Percentiles rank a stretch among this genome's conserved stretches.
phyloP scores from a whole-genome alignment of 2,329 filamentous ascomycete genomes.

The Colletotrichum costaricense region DNA sequence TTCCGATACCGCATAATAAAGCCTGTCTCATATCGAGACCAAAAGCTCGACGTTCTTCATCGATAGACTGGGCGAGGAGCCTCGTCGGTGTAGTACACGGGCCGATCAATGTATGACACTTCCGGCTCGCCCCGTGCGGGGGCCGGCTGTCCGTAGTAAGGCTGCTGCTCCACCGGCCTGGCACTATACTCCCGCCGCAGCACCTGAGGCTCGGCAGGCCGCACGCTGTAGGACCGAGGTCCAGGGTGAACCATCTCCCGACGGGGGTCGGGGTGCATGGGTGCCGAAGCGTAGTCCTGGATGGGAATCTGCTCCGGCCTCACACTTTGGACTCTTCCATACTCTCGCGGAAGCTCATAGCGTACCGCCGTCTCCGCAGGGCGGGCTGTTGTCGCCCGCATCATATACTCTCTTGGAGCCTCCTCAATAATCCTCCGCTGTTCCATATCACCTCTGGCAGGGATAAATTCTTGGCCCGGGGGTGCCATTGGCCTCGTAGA shows the following conservation, averaged over 20 bases:
- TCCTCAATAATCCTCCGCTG: slow-evolving; percentile 58
- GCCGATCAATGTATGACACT: slow-evolving; percentile 57
- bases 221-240: slow-evolving; percentile 45
- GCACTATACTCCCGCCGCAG: slow-evolving; percentile 53
- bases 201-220: slow-evolving; percentile 44
- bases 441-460: slow-evolving; percentile 55
- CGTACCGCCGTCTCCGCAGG: slow-evolving; percentile 58
- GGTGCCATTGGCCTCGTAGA: slow-evolving; percentile 60
- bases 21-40: neutral
- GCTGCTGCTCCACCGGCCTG: slow-evolving; percentile 51
- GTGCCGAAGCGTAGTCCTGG: slow-evolving; percentile 60
- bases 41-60: slow-evolving; percentile 26
- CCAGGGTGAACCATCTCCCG: slow-evolving; percentile 45
- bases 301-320: slow-evolving; percentile 51
- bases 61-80: slow-evolving; percentile 50
- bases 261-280: slow-evolving; percentile 50
- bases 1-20: neutral
- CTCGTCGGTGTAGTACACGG: slow-evolving; percentile 59
- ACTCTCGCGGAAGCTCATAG: slow-evolving; percentile 55
- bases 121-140: slow-evolving; percentile 48
- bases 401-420: slow-evolving; percentile 62
- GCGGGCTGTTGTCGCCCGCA: slow-evolving; percentile 68
- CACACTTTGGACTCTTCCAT: slow-evolving; percentile 56
- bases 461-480: slow-evolving; percentile 58
- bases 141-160: slow-evolving; percentile 53